Percentiles rank a stretch among this genome's conserved stretches.
Evolutionary conservation across 805 yeast genomes (phyloP).

Genomic region (Saccharomycopsis oosterbeekiorum): DNA sequence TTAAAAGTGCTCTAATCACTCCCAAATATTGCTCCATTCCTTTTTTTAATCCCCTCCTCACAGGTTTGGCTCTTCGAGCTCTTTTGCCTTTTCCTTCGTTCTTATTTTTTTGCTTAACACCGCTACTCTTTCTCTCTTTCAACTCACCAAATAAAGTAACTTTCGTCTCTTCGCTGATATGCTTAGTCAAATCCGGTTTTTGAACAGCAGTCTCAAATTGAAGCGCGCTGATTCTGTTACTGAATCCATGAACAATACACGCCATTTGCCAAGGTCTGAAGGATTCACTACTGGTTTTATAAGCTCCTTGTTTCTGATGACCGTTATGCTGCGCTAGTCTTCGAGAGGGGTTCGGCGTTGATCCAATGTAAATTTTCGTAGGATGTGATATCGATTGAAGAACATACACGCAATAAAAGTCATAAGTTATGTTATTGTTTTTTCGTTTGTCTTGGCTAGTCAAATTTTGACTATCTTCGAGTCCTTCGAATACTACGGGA

Average conservation of each 20-base stretch:
- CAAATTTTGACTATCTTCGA: neutral
- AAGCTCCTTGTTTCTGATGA: constrained; percentile 59
- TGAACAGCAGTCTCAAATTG: constrained; percentile 86
- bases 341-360: constrained; percentile 66
- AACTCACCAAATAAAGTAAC: neutral
- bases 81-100: constrained; percentile 7
- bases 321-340: constrained; percentile 78
- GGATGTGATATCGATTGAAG: constrained; percentile 50
- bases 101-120: neutral
- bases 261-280: constrained; percentile 70
- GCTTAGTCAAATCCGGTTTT: constrained; percentile 57
- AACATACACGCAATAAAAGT: constrained; percentile 63
- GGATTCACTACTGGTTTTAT: constrained; percentile 45
- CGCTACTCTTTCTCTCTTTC: constrained; percentile 25
- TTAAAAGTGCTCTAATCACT: constrained; percentile 35
- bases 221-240: constrained; percentile 55
- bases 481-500: neutral
- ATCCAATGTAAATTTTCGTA: constrained; percentile 63
- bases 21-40: constrained; percentile 40
- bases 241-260: constrained; percentile 58
- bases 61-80: constrained; percentile 8
- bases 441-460: neutral
- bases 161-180: constrained; percentile 30
- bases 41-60: constrained; percentile 28
- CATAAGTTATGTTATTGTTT: neutral